A percentile compares a stretch with the other conserved stretches of the same genome.
Evolutionary conservation across 208 protist species (phyloP).

Genomic region (Spongospora subterranea): DNA sequence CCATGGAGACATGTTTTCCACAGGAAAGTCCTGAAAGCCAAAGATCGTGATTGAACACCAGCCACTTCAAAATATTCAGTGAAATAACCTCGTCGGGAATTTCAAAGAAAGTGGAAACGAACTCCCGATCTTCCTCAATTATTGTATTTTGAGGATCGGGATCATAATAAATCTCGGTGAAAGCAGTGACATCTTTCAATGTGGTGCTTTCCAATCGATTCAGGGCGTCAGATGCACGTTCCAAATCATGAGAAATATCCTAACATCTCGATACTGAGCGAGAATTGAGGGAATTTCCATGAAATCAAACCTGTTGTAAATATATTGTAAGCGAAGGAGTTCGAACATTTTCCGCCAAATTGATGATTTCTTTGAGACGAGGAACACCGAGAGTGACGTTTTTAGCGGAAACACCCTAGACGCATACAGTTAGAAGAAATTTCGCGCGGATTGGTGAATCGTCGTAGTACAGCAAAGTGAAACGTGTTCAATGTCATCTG

Average conservation of each 20-base stretch:
- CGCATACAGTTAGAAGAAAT: background rate
- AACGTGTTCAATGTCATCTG: slow-evolving; percentile 99
- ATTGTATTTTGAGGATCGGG: slow-evolving; percentile 88
- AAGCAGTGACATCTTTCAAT: slow-evolving; percentile 61
- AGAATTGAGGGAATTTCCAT: background rate
- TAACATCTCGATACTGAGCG: background rate
- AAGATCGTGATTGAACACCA: background rate
- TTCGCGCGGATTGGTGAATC: background rate
- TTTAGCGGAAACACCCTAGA: slow-evolving; percentile 91
- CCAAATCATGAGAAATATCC: slow-evolving; percentile 63
- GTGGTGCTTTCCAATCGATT: slow-evolving; percentile 67
- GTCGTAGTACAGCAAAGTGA: slow-evolving; percentile 91
- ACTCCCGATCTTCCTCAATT: slow-evolving; percentile 89
- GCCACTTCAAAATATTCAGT: too few relatives aligned
- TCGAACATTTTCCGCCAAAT: slow-evolving; percentile 92
- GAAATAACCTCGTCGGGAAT: slow-evolving; percentile 69
- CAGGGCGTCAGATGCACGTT: slow-evolving; percentile 66
- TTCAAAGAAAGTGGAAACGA: slow-evolving; percentile 78
- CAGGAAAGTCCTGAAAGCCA: slow-evolving; percentile 44
- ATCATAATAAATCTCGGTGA: slow-evolving; percentile 92
- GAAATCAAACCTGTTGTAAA: slow-evolving; percentile 72
- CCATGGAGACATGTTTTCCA: slow-evolving; percentile 84
- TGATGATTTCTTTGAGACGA: slow-evolving; percentile 98
- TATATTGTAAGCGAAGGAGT: slow-evolving; percentile 93
- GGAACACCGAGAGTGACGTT: slow-evolving; percentile 99